Percentiles rank a stretch among this genome's conserved stretches.
phyloP scores from a whole-genome alignment of 305 asterid species.

The Plantago lanceolata region DNA sequence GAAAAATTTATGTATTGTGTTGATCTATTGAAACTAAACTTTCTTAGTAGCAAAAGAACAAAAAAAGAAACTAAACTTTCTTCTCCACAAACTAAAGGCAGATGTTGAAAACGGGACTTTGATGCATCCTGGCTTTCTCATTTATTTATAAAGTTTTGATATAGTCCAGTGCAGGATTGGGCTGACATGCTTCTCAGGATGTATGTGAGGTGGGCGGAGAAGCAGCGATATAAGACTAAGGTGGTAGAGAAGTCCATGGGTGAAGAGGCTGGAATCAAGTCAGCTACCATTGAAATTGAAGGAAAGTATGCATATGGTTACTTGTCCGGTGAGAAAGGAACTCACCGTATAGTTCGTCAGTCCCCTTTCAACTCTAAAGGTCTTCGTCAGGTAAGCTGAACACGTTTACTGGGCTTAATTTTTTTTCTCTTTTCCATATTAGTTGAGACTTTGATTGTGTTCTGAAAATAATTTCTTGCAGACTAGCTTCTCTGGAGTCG shows the following conservation, averaged over 20 bases:
- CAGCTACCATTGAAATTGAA: slow-evolving; percentile 83
- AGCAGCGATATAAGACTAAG: slow-evolving; percentile 77
- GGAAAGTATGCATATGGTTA: slow-evolving; percentile 90
- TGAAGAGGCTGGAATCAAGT: slow-evolving; percentile 95
- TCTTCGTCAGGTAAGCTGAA: slow-evolving; percentile 69
- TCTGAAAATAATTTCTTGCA: slow-evolving; percentile 32
- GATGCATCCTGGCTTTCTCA: neutral
- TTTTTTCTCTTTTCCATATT: neutral
- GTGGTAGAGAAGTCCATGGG: slow-evolving; percentile 91
- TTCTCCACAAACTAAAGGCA: too few relatives aligned
- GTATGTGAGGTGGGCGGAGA: slow-evolving; percentile 94
- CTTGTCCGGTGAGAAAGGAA: slow-evolving; percentile 95
- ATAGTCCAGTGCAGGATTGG: slow-evolving; percentile 97
- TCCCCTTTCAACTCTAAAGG: slow-evolving; percentile 96
- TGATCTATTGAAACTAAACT: too few relatives aligned
- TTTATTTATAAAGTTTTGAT: slow-evolving; percentile 59
- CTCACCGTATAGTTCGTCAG: slow-evolving; percentile 87
- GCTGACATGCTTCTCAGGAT: slow-evolving; percentile 99
- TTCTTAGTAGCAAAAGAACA: too few relatives aligned
- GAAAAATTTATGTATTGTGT: too few relatives aligned
- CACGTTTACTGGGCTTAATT: slow-evolving; percentile 7
- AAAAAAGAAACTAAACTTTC: too few relatives aligned
- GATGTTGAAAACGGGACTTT: too few relatives aligned
- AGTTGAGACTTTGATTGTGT: neutral
- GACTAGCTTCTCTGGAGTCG: slow-evolving; percentile 94